Evolutionary conservation across 1,284 basidiomycete genomes (phyloP).

Genomic region (Entoloma clypeatum): DNA sequence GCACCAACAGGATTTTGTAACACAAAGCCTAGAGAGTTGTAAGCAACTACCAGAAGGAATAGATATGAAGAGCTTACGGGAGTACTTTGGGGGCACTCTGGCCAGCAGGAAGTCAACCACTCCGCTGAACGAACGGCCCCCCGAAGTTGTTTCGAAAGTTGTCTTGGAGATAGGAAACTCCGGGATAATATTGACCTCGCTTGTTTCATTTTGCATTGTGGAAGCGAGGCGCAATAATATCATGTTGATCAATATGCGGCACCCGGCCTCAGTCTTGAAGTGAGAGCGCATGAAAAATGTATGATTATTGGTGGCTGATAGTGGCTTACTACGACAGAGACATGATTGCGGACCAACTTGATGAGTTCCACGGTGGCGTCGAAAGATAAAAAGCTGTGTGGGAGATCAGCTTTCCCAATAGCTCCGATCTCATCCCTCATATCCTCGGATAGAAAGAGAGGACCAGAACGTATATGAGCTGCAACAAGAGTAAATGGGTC

Average conservation of each 20-base stretch:
- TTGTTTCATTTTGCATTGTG: slow-evolving; percentile 6
- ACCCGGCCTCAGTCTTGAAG: slow-evolving; percentile 17
- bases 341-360: slow-evolving; percentile 10
- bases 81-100: neutral
- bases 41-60: slow-evolving; percentile 1
- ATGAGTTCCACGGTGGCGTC: slow-evolving; percentile 8
- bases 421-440: too few relatives aligned
- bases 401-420: neutral
- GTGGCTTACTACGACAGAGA: slow-evolving; percentile 13
- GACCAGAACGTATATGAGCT: too few relatives aligned
- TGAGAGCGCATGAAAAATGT: slow-evolving; percentile 1
- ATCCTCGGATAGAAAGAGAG: too few relatives aligned
- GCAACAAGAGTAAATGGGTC: too few relatives aligned
- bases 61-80: slow-evolving; percentile 4
- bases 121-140: slow-evolving; percentile 9
- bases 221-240: slow-evolving; percentile 14
- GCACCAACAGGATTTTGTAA: slow-evolving; percentile 4
- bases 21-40: slow-evolving; percentile 5
- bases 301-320: neutral
- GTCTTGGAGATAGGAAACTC: slow-evolving; percentile 15
- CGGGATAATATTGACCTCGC: slow-evolving; percentile 13
- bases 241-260: slow-evolving; percentile 13
- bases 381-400: neutral
- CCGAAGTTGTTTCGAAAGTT: neutral
- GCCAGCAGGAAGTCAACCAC: slow-evolving; percentile 5